Conservation (phyloP, 2,329 filamentous ascomycete species). For the Apiospora aurea region DNA sequence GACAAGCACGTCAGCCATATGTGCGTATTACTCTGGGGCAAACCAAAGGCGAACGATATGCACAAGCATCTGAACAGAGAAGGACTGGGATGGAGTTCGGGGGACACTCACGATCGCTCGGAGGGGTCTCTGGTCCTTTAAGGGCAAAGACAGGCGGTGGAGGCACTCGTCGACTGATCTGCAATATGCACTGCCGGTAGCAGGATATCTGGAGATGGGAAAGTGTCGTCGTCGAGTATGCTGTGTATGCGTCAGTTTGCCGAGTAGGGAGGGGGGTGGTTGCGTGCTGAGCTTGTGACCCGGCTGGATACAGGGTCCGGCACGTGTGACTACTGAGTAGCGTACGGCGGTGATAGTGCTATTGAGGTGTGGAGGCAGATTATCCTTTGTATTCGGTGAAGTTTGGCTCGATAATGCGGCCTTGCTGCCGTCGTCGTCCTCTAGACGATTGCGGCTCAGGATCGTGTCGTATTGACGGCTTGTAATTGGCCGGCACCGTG, state of each 20-base stretch:
- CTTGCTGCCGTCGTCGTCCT: constrained; percentile 33
- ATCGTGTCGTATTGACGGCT: constrained; percentile 39
- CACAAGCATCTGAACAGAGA: neutral
- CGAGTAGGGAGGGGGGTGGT: constrained; percentile 11
- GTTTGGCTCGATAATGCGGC: neutral
- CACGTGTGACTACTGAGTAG: constrained; percentile 18
- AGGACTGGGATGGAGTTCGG: neutral
- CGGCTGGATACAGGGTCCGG: neutral
- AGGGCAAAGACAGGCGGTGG: neutral
- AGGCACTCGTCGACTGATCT: neutral
- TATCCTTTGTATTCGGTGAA: constrained; percentile 21
- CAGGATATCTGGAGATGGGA: neutral
- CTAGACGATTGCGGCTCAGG: constrained; percentile 37
- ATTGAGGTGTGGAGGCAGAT: constrained; percentile 11
- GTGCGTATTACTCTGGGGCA: constrained; percentile 1
- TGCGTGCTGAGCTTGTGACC: constrained; percentile 19
- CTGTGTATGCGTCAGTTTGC: neutral
- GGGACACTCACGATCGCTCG: constrained; percentile 17
- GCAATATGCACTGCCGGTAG: neutral
- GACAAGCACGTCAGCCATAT: constrained; percentile 52
- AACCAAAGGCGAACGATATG: neutral
- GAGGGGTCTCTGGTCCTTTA: constrained; percentile 2
- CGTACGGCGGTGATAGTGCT: neutral
- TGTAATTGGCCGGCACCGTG: constrained; percentile 42
- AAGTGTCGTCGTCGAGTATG: neutral